Evolutionary conservation across 1,284 basidiomycete genomes (phyloP).

Genomic region (Heimioporus retisporus): DNA sequence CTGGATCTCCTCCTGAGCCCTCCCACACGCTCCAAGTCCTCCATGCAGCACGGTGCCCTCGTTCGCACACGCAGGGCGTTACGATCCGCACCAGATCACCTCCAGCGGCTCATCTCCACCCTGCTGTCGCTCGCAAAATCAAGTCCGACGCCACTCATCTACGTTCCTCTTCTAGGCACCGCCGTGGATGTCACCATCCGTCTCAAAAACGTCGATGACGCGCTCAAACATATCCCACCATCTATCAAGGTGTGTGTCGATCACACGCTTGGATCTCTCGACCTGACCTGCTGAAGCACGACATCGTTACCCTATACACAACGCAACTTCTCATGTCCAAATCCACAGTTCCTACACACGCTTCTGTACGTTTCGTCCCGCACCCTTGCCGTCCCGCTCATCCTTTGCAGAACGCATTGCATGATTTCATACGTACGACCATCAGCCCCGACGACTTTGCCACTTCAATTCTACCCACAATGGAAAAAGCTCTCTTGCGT

Average conservation of each 20-base stretch:
- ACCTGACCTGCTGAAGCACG: constrained; percentile 48
- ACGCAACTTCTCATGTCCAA: constrained; percentile 68
- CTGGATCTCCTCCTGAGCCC: constrained; percentile 68
- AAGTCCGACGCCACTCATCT: constrained; percentile 55
- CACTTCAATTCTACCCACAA: constrained; percentile 64
- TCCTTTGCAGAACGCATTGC: constrained; percentile 55
- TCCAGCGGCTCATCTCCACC: constrained; percentile 60
- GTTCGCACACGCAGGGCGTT: constrained; percentile 72
- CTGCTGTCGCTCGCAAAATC: constrained; percentile 62
- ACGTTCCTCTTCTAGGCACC: constrained; percentile 67
- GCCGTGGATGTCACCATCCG: constrained; percentile 70
- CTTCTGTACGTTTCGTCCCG: constrained; percentile 51
- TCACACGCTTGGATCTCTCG: neutral
- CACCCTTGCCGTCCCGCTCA: constrained; percentile 16
- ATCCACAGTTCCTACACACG: constrained; percentile 58
- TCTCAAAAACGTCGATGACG: constrained; percentile 64
- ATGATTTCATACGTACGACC: constrained; percentile 69
- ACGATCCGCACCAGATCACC: constrained; percentile 61
- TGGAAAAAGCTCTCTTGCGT: constrained; percentile 80
- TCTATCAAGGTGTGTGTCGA: constrained; percentile 30
- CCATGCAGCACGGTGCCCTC: constrained; percentile 69
- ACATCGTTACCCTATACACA: constrained; percentile 64
- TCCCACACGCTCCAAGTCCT: constrained; percentile 62
- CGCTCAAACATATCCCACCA: constrained; percentile 31
- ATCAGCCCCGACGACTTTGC: constrained; percentile 64